Conservation (phyloP, 1,139 yeast genomes). For the Petasospora fabianii region DNA sequence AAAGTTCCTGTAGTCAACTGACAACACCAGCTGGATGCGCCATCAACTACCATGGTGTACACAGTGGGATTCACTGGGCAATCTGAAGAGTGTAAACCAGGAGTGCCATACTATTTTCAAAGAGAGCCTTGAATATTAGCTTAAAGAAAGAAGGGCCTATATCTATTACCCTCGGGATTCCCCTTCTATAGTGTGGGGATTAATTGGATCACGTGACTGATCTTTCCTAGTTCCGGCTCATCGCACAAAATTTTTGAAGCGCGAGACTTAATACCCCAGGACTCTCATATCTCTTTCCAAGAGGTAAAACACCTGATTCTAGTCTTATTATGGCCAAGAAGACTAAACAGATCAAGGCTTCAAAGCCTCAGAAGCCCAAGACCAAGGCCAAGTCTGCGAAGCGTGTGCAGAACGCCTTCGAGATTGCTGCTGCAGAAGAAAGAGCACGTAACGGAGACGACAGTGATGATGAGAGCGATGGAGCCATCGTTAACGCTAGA, state of each 20-base stretch:
- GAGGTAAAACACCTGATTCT: background rate
- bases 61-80: too few species aligned
- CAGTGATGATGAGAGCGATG: conserved; percentile 26
- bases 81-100: too few species aligned
- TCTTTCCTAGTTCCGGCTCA: conserved; percentile 2
- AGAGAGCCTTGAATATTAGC: too few species aligned
- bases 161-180: too few species aligned
- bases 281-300: background rate
- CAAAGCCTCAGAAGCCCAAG: conserved; percentile 12
- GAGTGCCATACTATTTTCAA: too few species aligned
- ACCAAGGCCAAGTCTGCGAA: conserved; percentile 30
- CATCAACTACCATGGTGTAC: too few species aligned
- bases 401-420: conserved; percentile 46
- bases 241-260: conserved; percentile 1
- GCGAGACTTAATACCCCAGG: background rate
- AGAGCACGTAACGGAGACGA: conserved; percentile 15
- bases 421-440: conserved; percentile 32
- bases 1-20: too few species aligned
- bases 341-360: conserved; percentile 20
- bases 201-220: too few species aligned
- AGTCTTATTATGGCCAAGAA: background rate
- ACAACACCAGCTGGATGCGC: too few species aligned
- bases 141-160: too few species aligned
- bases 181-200: too few species aligned
- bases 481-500: conserved; percentile 37